These are phyloP conservation scores for Rhynchosporium graminicola DNA, from an alignment of 2,329 filamentous ascomycete genomes.

Conservation along the genomic window DNA sequence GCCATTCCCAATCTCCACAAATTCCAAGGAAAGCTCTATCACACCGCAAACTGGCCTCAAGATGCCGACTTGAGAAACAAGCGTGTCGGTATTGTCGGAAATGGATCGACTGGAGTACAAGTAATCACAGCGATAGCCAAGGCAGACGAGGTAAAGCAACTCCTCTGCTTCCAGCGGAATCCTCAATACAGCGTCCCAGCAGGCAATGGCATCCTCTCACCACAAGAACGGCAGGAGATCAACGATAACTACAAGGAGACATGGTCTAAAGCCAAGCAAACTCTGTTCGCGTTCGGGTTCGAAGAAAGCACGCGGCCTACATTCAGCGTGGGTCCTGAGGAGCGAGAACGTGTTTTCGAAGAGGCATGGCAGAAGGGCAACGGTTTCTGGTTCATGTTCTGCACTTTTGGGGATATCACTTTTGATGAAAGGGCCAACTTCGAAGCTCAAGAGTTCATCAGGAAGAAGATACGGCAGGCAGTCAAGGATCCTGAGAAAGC, in stretches of 20 bases:
- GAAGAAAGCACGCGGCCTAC: slow-evolving; percentile 34
- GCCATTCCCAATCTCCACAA: slow-evolving; percentile 48
- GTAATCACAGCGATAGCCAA: slow-evolving; percentile 36
- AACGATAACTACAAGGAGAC: slow-evolving; percentile 43
- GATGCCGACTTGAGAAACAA: slow-evolving; percentile 52
- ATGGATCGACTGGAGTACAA: slow-evolving; percentile 34
- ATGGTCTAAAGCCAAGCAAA: slow-evolving; percentile 36
- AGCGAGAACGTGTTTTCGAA: slow-evolving; percentile 38
- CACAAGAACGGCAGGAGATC: slow-evolving; percentile 37
- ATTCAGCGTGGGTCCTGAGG: slow-evolving; percentile 32
- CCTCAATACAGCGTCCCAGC: slow-evolving; percentile 58
- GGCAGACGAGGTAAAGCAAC: slow-evolving; percentile 42
- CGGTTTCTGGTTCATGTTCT: slow-evolving; percentile 44
- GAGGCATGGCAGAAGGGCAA: slow-evolving; percentile 40
- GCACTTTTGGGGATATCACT: slow-evolving; percentile 43
- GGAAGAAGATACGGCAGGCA: slow-evolving; percentile 39
- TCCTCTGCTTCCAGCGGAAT: slow-evolving; percentile 57
- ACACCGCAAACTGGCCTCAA: slow-evolving; percentile 28
- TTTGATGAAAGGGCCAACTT: slow-evolving; percentile 44
- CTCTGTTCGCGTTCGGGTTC: slow-evolving; percentile 41
- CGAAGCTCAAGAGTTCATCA: slow-evolving; percentile 43
- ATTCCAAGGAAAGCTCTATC: slow-evolving; percentile 43
- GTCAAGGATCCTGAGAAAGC: slow-evolving; percentile 41
- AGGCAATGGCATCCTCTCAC: slow-evolving; percentile 35
- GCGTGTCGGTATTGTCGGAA: slow-evolving; percentile 56